Evolutionary conservation across 2,329 filamentous ascomycete genomes (phyloP).

Genomic region (Drechmeria coniospora): DNA sequence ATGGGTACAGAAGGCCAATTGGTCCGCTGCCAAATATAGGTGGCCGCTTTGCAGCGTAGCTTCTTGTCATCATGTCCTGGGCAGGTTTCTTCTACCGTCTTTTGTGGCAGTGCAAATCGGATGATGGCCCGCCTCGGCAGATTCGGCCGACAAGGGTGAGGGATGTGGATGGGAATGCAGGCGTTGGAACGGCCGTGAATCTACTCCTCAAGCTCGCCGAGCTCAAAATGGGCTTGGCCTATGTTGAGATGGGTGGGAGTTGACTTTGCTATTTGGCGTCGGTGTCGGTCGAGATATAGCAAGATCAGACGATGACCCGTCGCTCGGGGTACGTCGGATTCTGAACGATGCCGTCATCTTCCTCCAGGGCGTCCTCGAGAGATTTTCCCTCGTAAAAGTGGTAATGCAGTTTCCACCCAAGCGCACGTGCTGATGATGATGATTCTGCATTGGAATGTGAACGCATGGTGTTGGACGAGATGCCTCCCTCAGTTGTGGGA

Average conservation of each 20-base stretch:
- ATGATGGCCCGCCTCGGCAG: too few relatives aligned
- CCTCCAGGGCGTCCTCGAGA: background rate
- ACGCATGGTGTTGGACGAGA: too few relatives aligned
- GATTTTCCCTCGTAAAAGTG: too few relatives aligned
- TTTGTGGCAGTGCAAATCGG: slow-evolving; percentile 17
- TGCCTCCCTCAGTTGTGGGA: too few relatives aligned
- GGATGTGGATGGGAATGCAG: slow-evolving; percentile 14
- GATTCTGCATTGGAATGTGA: too few relatives aligned
- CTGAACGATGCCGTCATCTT: background rate
- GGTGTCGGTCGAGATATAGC: background rate
- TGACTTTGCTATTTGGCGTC: background rate
- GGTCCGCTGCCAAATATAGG: slow-evolving; percentile 9
- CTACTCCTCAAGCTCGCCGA: slow-evolving; percentile 10
- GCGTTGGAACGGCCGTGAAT: slow-evolving; percentile 19
- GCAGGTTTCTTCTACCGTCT: slow-evolving; percentile 18
- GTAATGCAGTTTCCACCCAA: too few relatives aligned
- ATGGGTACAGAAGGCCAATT: slow-evolving; percentile 10
- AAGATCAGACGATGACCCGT: background rate
- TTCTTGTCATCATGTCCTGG: slow-evolving; percentile 29
- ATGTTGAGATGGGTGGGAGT: background rate
- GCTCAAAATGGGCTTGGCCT: background rate
- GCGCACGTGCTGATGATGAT: too few relatives aligned
- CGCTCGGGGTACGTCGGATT: background rate
- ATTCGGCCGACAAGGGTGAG: too few relatives aligned
- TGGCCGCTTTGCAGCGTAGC: slow-evolving; percentile 11